Evolutionary conservation across 805 yeast genomes (phyloP), one percentile per base, ranked within the genome.

Genomic region (Candida glaebosa): DNA sequence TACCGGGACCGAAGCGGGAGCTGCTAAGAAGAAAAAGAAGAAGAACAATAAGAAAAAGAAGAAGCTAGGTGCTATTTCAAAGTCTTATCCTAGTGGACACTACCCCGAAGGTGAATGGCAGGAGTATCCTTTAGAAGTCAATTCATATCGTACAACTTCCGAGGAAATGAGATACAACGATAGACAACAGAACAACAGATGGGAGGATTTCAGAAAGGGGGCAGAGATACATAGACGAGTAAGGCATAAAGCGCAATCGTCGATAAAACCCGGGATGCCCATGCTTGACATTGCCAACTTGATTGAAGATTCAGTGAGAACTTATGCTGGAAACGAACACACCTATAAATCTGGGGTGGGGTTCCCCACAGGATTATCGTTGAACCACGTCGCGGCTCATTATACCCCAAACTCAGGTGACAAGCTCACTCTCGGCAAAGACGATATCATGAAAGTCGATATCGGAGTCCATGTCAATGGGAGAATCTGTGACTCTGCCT

Each of bases 361-460:
- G 4, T 93, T 93, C 75, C 99, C 99, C 38, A 89, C 97, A n/a
- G 99, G 99, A 44, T 76, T 93, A 31, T 87, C 96, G 1, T 64
- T 91, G 49, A 93, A 93, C 65, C 86, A 89, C 58, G 83, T 88
- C 58, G 99, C 99, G 18, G 99, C 99, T 0, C 99, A 93, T 61
- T 93, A 89, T 65, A 91, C 98, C 0, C 99, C 99, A 10, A 93
- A 93, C 66, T 84, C 91, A 4, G 96, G 96, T 9, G 99, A 93
- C 61, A 87, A 81, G 54, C 76, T 87, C 5, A 84, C 85, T 2
- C 69, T 93, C 51, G 71, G 76, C 46, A 79, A 88, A 54, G 95
- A 87, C 46, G 99, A 93, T 62, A 96, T 93, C 36, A 80, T 93
- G 87, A 93, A 93, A 68, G 91, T 93, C 31, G 99, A 93, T 61